phyloP scores from a whole-genome alignment of 1,284 basidiomycete species.

The Entoloma clypeatum region DNA sequence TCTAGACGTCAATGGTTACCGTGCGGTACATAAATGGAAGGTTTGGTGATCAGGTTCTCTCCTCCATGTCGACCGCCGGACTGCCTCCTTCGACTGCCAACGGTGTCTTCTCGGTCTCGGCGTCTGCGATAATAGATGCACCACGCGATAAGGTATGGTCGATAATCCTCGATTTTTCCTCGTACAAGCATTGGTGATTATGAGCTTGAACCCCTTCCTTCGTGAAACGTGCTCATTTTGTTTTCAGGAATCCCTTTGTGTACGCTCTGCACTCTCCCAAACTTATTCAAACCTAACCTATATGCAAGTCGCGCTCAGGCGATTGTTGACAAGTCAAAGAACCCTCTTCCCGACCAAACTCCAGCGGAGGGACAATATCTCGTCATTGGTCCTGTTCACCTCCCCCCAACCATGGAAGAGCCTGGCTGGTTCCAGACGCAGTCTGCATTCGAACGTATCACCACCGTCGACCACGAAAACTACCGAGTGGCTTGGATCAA shows the following conservation, averaged over 20 bases:
- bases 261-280: conserved; percentile 27
- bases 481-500: conserved; percentile 57
- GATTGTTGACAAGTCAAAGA: conserved; percentile 42
- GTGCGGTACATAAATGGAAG: neutral
- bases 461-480: conserved; percentile 46
- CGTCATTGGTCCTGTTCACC: conserved; percentile 47
- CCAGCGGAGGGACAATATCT: conserved; percentile 45
- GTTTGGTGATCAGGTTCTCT: neutral
- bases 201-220: conserved; percentile 1
- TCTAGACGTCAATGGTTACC: conserved; percentile 20
- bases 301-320: conserved; percentile 48
- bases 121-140: conserved; percentile 41
- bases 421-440: conserved; percentile 22
- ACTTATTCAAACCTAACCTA: conserved; percentile 1
- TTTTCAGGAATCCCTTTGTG: conserved; percentile 67
- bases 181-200: conserved; percentile 50
- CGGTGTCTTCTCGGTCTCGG: conserved; percentile 35
- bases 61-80: conserved; percentile 10
- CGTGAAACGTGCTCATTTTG: too few relatives aligned
- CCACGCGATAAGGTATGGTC: conserved; percentile 45
- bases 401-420: conserved; percentile 45
- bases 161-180: conserved; percentile 40
- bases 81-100: conserved; percentile 21
- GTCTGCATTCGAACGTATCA: conserved; percentile 40
- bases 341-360: conserved; percentile 44